These are phyloP conservation scores for Aspergillus ostianus DNA, from an alignment of 495 filamentous ascomycete genomes.

Conservation along the genomic window DNA sequence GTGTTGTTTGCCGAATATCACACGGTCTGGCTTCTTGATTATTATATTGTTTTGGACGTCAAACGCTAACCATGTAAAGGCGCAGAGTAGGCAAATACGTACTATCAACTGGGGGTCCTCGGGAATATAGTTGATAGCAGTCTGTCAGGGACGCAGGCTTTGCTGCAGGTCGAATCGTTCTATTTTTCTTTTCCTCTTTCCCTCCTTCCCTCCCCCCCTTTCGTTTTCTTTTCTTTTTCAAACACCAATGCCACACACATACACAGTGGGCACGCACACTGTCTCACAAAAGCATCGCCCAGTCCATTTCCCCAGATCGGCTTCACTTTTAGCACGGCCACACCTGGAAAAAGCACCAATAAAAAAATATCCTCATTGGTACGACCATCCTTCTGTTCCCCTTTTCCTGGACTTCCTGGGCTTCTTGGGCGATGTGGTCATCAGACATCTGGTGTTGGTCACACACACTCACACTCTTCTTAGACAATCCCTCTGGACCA, in stretches of 20 bases:
- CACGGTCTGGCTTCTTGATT: too few relatives aligned
- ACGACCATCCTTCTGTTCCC: conserved; percentile 1
- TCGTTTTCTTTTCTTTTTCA: conserved; percentile 5
- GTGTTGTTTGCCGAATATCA: not conserved
- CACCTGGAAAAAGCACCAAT: conserved; percentile 12
- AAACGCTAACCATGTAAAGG: too few relatives aligned
- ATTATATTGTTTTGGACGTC: too few relatives aligned
- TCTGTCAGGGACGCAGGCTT: conserved; percentile 22
- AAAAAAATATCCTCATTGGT: conserved; percentile 9
- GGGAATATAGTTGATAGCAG: conserved; percentile 17
- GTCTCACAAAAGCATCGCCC: conserved; percentile 17
- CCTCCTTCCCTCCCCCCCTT: not conserved
- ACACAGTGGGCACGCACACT: conserved; percentile 23
- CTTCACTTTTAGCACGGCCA: conserved; percentile 15
- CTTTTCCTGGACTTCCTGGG: not conserved
- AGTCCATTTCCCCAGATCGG: conserved; percentile 23
- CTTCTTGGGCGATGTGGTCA: conserved; percentile 13
- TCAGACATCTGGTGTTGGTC: conserved; percentile 9
- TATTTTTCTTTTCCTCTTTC: not conserved
- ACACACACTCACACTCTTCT: conserved; percentile 4
- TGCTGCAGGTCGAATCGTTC: conserved; percentile 13
- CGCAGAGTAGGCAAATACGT: too few relatives aligned
- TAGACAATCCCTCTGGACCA: not conserved
- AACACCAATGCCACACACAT: conserved; percentile 26
- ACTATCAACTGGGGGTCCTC: not conserved